Base-by-base conservation (phyloP, 176 grass and related monocot genomes). In the Aechmea fasciata region DNA sequence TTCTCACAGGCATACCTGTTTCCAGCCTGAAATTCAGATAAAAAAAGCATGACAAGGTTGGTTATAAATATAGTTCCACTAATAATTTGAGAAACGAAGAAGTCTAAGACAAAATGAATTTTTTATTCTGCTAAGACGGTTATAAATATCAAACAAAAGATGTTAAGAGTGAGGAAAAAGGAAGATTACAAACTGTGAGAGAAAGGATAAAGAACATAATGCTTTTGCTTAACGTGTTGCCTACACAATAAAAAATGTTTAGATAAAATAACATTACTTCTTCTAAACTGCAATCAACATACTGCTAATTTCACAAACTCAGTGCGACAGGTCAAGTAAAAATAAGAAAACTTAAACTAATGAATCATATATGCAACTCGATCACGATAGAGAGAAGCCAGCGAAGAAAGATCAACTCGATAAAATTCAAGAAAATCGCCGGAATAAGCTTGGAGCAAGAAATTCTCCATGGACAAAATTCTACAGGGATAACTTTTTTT, bases 1-100 rank as follows among this genome's bases (percentile, higher is more conserved):
- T 73, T 57, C 94, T 87, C 10, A 17, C 82, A 79, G 94, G 89
- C 17, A 88, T 79, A 85, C 94, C 89, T 64, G 94, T 99, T 26
- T 99, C 94, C 54, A 97, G 65, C 71, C 93, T 97, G 79, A 70
- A 10, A 78, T 41, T 17, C 28, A 52, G 23, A 66, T 13, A 12
- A 65, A 5, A 19, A 62, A 70, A 81, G 52, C 3, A 57, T 18
- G 55, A 59, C 15, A 17, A 59, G 55, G 55, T 61, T 61, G 55
- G 17, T 61, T 8, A 9, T 61, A 61, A 6, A 61, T 19, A 19
- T 57, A 59, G 14, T 18, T 15, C 10, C 55, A 22, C 15, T 61
- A 17, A 61, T 61, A 17, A 61, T 61, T 61, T 18, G 15, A 41
- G 33, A n/a, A 61, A 2, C n/a, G 7, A 61, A 61, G 17, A 19